A percentile compares a stretch with the other conserved stretches of the same genome.
Evolutionary conservation across 2,329 filamentous ascomycete genomes (phyloP).

Genomic region (Beauveria rudraprayagi): DNA sequence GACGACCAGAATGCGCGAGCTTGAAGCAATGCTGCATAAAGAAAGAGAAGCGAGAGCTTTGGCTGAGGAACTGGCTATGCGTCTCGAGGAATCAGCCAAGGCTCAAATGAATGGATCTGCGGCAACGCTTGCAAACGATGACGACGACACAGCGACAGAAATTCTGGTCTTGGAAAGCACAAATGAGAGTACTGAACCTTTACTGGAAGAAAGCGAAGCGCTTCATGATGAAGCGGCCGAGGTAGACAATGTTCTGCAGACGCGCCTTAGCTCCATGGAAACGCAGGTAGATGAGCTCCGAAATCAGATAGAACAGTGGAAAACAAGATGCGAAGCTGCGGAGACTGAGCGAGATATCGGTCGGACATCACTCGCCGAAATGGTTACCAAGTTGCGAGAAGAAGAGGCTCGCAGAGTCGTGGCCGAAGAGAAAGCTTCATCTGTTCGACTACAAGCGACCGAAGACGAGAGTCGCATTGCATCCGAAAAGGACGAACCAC

Average conservation of each 20-base stretch:
- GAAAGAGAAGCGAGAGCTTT: conserved; percentile 76
- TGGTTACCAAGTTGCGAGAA: conserved; percentile 76
- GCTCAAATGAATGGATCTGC: conserved; percentile 23
- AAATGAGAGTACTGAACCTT: conserved; percentile 16
- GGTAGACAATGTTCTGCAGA: conserved; percentile 38
- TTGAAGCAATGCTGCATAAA: conserved; percentile 65
- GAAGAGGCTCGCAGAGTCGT: conserved; percentile 45
- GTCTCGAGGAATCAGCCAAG: conserved; percentile 50
- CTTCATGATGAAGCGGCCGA: conserved; percentile 34
- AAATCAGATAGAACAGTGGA: conserved; percentile 70
- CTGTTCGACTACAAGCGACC: conserved; percentile 23
- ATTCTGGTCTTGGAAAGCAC: conserved; percentile 4
- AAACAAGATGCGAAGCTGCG: conserved; percentile 67
- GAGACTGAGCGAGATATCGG: conserved; percentile 68
- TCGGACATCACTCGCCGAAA: conserved; percentile 71
- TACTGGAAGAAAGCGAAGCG: conserved; percentile 30
- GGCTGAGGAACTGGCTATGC: conserved; percentile 74
- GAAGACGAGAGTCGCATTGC: conserved; percentile 12
- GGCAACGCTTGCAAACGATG: conserved; percentile 2
- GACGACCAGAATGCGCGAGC: conserved; percentile 65
- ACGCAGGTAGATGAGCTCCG: conserved; percentile 75
- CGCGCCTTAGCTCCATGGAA: conserved; percentile 67
- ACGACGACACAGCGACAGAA: conserved; percentile 16
- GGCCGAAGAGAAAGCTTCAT: conserved; percentile 33
- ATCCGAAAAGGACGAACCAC: conserved; percentile 10